Evolutionary conservation across 495 filamentous ascomycete species (phyloP).

Genomic region (Hypoxylon crocopeplum): DNA sequence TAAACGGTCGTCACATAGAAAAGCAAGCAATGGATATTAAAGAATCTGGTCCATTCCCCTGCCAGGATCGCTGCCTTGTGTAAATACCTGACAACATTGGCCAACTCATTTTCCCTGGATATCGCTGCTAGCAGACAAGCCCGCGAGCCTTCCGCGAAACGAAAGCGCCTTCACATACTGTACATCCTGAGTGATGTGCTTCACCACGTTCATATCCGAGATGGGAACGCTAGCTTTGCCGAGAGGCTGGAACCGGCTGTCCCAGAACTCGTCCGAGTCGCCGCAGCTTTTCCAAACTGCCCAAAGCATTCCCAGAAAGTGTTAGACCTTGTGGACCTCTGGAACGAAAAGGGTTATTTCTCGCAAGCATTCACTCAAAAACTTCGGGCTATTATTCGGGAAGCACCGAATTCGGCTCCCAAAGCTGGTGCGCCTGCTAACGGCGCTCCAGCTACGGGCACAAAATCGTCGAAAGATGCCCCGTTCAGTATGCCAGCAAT

Average conservation of each 20-base stretch:
- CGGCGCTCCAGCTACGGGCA: constrained; percentile 11
- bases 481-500: constrained; percentile 75
- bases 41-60: constrained; percentile 71
- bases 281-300: constrained; percentile 66
- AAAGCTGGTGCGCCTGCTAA: constrained; percentile 20
- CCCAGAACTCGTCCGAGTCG: constrained; percentile 64
- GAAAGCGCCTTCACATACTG: constrained; percentile 77
- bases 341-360: constrained; percentile 75
- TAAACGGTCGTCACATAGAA: constrained; percentile 69
- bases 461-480: constrained; percentile 54
- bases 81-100: constrained; percentile 77
- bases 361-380: constrained; percentile 62
- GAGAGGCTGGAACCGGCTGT: constrained; percentile 67
- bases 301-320: constrained; percentile 73
- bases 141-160: constrained; percentile 63
- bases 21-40: constrained; percentile 86
- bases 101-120: constrained; percentile 61
- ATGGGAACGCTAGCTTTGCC: constrained; percentile 61
- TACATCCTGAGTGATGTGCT: constrained; percentile 85
- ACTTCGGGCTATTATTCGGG: constrained; percentile 63
- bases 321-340: constrained; percentile 70
- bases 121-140: constrained; percentile 38
- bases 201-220: constrained; percentile 75
- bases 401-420: constrained; percentile 43
- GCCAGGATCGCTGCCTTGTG: constrained; percentile 70